Conservation (phyloP, 257 asterid species). For the Solanum lignicaule region DNA sequence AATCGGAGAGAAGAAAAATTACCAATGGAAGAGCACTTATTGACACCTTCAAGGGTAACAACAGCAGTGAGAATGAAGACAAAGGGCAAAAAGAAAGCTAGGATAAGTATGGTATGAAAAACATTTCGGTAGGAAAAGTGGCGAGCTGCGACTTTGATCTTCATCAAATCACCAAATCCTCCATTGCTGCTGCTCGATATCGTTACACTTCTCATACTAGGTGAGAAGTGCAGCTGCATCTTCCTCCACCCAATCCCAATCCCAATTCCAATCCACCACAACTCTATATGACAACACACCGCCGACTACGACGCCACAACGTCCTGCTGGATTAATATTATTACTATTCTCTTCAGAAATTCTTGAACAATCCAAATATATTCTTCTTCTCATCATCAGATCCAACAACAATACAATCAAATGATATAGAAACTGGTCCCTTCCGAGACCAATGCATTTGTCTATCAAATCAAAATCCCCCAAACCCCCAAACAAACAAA, state of each 20-base stretch:
- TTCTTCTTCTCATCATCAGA: slow-evolving; percentile 16
- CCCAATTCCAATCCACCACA: slow-evolving; percentile 7
- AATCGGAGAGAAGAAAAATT: background rate
- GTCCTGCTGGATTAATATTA: background rate
- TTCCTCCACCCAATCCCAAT: slow-evolving; percentile 29
- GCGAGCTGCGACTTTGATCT: slow-evolving; percentile 90
- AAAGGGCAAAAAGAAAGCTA: slow-evolving; percentile 89
- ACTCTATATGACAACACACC: background rate
- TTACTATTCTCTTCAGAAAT: background rate
- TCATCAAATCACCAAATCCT: slow-evolving; percentile 75
- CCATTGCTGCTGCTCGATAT: slow-evolving; percentile 68
- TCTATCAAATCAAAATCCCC: background rate
- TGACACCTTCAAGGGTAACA: slow-evolving; percentile 96
- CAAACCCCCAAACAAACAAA: slow-evolving; percentile 7
- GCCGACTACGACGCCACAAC: background rate
- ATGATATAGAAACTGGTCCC: slow-evolving; percentile 6
- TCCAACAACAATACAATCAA: slow-evolving; percentile 6
- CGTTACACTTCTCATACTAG: slow-evolving; percentile 99
- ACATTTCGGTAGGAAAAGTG: slow-evolving; percentile 70
- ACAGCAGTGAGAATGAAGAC: slow-evolving; percentile 87
- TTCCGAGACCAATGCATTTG: slow-evolving; percentile 17
- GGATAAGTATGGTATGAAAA: slow-evolving; percentile 66
- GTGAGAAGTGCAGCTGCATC: slow-evolving; percentile 99
- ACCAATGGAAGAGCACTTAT: slow-evolving; percentile 96
- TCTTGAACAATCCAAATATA: slow-evolving; percentile 5